Conservation (phyloP, 2,329 filamentous ascomycete genomes). For the Diplodia scrobiculata region DNA sequence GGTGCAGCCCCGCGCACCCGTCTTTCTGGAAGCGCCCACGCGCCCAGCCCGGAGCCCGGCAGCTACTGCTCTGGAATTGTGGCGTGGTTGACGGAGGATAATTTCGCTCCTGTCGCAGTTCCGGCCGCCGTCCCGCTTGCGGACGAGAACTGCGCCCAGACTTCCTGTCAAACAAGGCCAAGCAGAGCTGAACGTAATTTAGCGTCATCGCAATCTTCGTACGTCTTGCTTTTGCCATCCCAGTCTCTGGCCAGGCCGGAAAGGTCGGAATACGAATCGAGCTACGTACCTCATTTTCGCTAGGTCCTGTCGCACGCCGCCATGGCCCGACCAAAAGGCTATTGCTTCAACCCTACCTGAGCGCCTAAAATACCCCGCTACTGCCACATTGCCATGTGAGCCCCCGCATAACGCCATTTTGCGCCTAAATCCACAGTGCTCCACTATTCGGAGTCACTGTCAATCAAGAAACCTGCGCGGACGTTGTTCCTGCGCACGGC, state of each 20-base stretch:
- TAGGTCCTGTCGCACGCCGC: neutral
- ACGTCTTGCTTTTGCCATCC: conserved; percentile 4
- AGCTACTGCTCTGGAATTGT: neutral
- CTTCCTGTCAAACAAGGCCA: neutral
- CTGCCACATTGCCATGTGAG: conserved; percentile 2
- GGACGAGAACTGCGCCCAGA: neutral
- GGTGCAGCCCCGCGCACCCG: neutral
- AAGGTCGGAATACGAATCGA: conserved; percentile 12
- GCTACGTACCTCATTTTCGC: neutral
- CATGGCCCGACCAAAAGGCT: neutral
- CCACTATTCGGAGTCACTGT: conserved; percentile 48
- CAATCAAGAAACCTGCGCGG: conserved; percentile 50
- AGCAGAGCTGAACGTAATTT: neutral
- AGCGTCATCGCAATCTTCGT: conserved; percentile 13
- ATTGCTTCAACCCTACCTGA: neutral
- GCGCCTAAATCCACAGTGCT: neutral
- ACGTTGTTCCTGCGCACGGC: conserved; percentile 41
- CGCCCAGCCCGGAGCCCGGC: no score
- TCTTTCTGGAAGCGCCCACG: neutral
- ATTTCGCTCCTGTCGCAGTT: neutral
- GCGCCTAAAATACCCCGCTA: conserved; percentile 7
- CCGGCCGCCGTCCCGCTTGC: neutral
- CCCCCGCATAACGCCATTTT: conserved; percentile 23
- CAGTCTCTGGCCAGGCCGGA: conserved; percentile 4
- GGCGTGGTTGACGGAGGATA: conserved; percentile 3